Evolutionary conservation across 2,329 filamentous ascomycete genomes (phyloP).

Genomic region (Elsinoe perseae): DNA sequence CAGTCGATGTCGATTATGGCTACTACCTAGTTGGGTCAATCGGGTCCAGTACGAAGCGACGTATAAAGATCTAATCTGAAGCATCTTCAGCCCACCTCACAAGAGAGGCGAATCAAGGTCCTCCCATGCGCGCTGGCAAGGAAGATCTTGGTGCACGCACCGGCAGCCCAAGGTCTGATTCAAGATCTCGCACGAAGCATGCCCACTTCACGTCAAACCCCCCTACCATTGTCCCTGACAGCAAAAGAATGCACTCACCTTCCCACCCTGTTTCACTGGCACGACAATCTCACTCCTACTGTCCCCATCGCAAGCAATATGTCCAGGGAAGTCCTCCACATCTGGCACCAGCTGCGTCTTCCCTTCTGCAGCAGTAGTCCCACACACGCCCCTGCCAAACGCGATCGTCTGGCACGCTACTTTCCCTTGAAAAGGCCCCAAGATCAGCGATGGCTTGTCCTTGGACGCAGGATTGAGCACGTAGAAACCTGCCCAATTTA

Average conservation of each 20-base stretch:
- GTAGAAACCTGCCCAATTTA: conserved; percentile 82
- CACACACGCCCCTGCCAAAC: conserved; percentile 69
- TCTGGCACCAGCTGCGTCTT: conserved; percentile 59
- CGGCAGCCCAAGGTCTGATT: neutral
- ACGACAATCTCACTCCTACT: conserved; percentile 77
- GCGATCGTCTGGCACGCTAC: conserved; percentile 68
- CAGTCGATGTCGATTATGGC: conserved; percentile 79
- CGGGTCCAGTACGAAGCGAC: no score
- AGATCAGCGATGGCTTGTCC: conserved; percentile 50
- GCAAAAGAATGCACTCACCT: conserved; percentile 32
- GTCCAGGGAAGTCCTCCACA: conserved; percentile 67
- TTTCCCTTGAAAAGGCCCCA: conserved; percentile 74
- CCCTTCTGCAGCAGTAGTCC: conserved; percentile 54
- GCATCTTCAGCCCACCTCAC: neutral
- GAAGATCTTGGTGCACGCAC: neutral
- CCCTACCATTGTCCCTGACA: neutral
- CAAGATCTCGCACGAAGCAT: neutral
- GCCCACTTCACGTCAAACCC: neutral
- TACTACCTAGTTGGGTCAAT: conserved; percentile 41
- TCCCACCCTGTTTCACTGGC: conserved; percentile 51
- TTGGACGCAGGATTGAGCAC: conserved; percentile 48
- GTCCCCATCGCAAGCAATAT: conserved; percentile 73
- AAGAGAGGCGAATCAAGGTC: neutral
- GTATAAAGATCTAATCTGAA: conserved; percentile 17
- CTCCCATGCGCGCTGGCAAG: neutral